Conservation (phyloP, 805 yeast species). For the Metahyphopichia silvanorum region DNA sequence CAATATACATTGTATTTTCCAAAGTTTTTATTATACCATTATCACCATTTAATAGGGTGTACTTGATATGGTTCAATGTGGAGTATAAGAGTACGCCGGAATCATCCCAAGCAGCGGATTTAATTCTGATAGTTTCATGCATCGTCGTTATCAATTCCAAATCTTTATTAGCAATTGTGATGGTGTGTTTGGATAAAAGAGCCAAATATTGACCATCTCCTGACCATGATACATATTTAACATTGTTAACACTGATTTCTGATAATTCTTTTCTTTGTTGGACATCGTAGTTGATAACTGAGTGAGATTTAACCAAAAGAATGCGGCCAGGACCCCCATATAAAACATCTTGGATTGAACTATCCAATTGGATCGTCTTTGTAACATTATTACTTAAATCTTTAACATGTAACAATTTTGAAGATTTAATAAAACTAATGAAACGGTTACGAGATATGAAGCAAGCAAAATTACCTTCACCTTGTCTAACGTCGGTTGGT, state of each 20-base stretch:
- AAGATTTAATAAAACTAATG: conserved; percentile 66
- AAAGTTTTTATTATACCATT: conserved; percentile 91
- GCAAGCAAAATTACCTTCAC: conserved; percentile 79
- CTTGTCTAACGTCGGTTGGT: conserved; percentile 75
- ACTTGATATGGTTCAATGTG: conserved; percentile 93
- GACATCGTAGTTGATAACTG: conserved; percentile 83
- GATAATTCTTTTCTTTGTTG: conserved; percentile 83
- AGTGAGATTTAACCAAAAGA: conserved; percentile 64
- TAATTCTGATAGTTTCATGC: conserved; percentile 96
- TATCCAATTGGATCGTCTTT: conserved; percentile 70
- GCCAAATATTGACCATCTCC: conserved; percentile 85
- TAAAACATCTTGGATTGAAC: conserved; percentile 66
- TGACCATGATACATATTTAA: conserved; percentile 89
- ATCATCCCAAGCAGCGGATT: conserved; percentile 98
- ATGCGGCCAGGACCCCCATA: conserved; percentile 82
- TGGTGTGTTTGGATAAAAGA: conserved; percentile 84
- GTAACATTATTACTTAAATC: conserved; percentile 82
- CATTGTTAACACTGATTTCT: conserved; percentile 67
- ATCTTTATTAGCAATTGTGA: conserved; percentile 79
- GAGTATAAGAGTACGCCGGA: conserved; percentile 87
- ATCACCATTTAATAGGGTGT: conserved; percentile 90
- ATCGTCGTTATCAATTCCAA: conserved; percentile 75
- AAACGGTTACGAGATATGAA: conserved; percentile 95
- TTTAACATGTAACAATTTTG: conserved; percentile 72
- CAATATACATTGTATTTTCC: conserved; percentile 81